Percentiles rank a stretch among this genome's conserved stretches.
phyloP scores from a whole-genome alignment of 1,284 basidiomycete species.

The Malassezia yamatoensis region DNA sequence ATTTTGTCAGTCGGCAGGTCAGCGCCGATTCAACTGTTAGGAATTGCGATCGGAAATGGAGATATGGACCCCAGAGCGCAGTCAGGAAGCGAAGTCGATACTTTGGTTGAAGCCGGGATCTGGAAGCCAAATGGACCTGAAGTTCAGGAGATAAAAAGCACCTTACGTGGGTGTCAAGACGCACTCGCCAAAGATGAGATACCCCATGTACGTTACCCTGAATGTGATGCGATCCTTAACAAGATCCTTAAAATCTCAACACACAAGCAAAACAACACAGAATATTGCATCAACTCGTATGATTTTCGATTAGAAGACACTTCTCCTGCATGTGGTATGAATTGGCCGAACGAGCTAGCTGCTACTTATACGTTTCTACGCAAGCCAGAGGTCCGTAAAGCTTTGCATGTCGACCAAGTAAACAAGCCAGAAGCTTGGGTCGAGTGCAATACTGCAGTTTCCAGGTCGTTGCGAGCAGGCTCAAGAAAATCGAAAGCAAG shows the following conservation, averaged over 20 bases:
- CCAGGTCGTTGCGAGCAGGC: conserved; percentile 54
- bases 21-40: conserved; percentile 57
- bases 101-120: conserved; percentile 67
- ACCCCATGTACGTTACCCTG: conserved; percentile 48
- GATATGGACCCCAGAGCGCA: conserved; percentile 86
- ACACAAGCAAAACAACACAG: conserved; percentile 55
- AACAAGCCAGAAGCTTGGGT: conserved; percentile 72
- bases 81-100: conserved; percentile 83
- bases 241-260: conserved; percentile 58
- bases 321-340: conserved; percentile 86
- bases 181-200: conserved; percentile 26
- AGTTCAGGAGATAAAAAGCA: conserved; percentile 40
- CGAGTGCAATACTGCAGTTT: conserved; percentile 70
- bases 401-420: conserved; percentile 63
- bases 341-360: conserved; percentile 85
- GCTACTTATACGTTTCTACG: conserved; percentile 70
- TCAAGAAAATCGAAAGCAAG: conserved; percentile 54
- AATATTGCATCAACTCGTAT: conserved; percentile 78
- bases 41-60: conserved; percentile 87
- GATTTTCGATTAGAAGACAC: conserved; percentile 79
- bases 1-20: conserved; percentile 60
- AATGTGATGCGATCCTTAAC: conserved; percentile 66
- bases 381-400: conserved; percentile 67
- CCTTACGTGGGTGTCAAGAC: conserved; percentile 59
- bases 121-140: conserved; percentile 63